Evolutionary conservation across 2,329 filamentous ascomycete genomes (phyloP), one percentile per base, ranked within the genome.

Genomic region (Balansia obtecta): DNA sequence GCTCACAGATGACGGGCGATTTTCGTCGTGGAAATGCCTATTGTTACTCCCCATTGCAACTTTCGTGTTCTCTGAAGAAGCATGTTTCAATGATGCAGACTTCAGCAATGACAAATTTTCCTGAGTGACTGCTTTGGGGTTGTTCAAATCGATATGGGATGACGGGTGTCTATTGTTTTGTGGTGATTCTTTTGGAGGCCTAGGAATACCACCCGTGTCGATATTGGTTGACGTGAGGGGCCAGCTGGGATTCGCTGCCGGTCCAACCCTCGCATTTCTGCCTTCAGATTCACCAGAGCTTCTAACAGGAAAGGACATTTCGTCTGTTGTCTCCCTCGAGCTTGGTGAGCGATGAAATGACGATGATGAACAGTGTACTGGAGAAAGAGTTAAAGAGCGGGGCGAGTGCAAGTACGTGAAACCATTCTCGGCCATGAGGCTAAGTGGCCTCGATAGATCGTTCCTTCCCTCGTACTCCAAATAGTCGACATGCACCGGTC

Each of bases 1-100:
- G 33, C 58, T 63, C 4, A 51, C 51, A 27, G 61, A 54, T 5
- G 58, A 54, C 3, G 52, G 48, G 9, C 48, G 49, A 13, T 48
- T 49, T 9, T 43, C 45, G 11, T 34, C 32, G 41, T 20, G 34
- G 16, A 16, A 37, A 18, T 37, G 45, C 22, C 45, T 48, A 9
- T 30, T 34, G 41, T 39, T 13, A 20, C 20, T 33, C 11, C n/a
- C 16, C 3, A 27, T 18, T 10, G 33, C 42, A n/a, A 15, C 13
- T 18, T 43, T 34, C 10, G 16, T 30, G 18, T 40, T 30, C 15
- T 40, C 40, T 27, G 22, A 34, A 30, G 42, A 49, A 16, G 9
- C 22, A 12, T 37, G 12, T 27, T 46, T 49, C 30, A 39, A 18
- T 15, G 33, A 33, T 9, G 15, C n/a, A 16, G 22, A 20, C 5